These are phyloP conservation scores for Aspergillus sclerotiicarbonarius DNA, from an alignment of 495 filamentous ascomycete species.

Conservation along the genomic window DNA sequence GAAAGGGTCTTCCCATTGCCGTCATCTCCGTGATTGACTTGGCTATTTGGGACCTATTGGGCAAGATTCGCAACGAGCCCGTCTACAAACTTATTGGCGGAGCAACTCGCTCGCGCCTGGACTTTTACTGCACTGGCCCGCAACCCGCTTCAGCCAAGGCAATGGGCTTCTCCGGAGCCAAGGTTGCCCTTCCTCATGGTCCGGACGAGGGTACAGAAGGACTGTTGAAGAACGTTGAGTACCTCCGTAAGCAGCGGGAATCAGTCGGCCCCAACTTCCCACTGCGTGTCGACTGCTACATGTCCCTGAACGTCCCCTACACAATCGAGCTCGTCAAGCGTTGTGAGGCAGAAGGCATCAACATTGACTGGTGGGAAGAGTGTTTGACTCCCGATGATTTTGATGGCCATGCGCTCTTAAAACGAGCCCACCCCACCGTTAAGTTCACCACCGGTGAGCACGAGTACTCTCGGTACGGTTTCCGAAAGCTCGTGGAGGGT, in stretches of 20 bases:
- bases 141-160: constrained; percentile 73
- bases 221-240: constrained; percentile 83
- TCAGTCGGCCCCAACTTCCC: constrained; percentile 86
- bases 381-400: constrained; percentile 86
- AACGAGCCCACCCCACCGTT: constrained; percentile 82
- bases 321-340: constrained; percentile 85
- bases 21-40: constrained; percentile 93
- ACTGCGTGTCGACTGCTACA: constrained; percentile 94
- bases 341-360: constrained; percentile 70
- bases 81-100: constrained; percentile 95
- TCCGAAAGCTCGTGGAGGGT: constrained; percentile 89
- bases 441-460: constrained; percentile 96
- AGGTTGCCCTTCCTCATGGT: constrained; percentile 84
- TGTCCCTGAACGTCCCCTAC: constrained; percentile 88
- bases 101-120: constrained; percentile 70
- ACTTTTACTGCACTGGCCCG: constrained; percentile 94
- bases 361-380: constrained; percentile 98
- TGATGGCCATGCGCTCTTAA: constrained; percentile 83
- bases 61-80: constrained; percentile 86
- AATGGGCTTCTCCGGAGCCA: constrained; percentile 85
- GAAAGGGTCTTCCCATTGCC: constrained; percentile 84
- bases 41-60: constrained; percentile 86
- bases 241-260: constrained; percentile 78
- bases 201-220: constrained; percentile 81
- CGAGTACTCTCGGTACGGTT: constrained; percentile 88